These are phyloP conservation scores for Plasmodium relictum DNA, from an alignment of 169 alveolate genomes.

Conservation along the genomic window DNA sequence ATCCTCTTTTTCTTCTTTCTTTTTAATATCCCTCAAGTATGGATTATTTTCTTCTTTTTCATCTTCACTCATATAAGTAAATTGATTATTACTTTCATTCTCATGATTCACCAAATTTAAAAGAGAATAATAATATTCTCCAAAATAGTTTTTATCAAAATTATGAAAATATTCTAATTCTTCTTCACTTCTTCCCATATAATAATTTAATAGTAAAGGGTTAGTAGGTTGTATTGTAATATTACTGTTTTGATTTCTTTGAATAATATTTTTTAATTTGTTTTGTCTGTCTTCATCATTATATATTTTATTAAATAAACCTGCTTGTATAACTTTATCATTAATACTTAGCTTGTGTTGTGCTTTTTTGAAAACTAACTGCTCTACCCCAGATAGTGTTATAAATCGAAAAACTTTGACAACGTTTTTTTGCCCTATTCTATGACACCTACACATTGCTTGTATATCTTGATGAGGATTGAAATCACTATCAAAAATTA, in stretches of 20 bases:
- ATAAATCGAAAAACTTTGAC: conserved; percentile 93
- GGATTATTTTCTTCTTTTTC: conserved; percentile 13
- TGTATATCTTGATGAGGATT: conserved; percentile 95
- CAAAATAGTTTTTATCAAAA: conserved; percentile 53
- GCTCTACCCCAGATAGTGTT: conserved; percentile 92
- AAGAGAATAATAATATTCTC: conserved; percentile 1
- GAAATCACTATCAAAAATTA: conserved; percentile 95
- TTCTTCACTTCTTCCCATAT: conserved; percentile 40
- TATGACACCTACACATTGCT: conserved; percentile 95
- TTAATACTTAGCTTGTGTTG: conserved; percentile 92
- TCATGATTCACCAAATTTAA: conserved; percentile 6
- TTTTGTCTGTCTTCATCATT: conserved; percentile 65
- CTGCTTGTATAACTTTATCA: conserved; percentile 94
- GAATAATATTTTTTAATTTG: conserved; percentile 43
- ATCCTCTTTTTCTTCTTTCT: background rate
- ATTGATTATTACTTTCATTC: background rate
- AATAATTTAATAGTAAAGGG: conserved; percentile 38
- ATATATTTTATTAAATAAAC: conserved; percentile 88
- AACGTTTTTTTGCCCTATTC: conserved; percentile 93
- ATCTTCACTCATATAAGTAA: conserved; percentile 68
- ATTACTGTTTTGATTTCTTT: conserved; percentile 45
- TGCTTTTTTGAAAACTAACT: conserved; percentile 92
- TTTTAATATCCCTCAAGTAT: background rate
- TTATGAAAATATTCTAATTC: conserved; percentile 34
- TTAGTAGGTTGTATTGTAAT: conserved; percentile 30